These are phyloP conservation scores for Podila verticillata DNA, from an alignment of 192 early-diverging fungal species.

Conservation along the genomic window DNA sequence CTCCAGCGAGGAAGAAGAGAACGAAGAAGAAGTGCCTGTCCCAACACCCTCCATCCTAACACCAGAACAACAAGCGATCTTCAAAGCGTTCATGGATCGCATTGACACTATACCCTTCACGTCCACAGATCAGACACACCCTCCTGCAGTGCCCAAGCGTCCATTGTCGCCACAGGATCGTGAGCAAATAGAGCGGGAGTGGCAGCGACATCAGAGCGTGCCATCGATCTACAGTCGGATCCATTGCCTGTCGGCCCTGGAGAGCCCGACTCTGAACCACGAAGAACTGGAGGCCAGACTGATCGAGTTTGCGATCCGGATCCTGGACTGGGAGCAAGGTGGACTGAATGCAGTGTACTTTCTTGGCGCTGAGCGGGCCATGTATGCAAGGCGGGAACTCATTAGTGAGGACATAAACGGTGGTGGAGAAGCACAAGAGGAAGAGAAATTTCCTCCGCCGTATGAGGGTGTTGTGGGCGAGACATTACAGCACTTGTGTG, in stretches of 20 bases:
- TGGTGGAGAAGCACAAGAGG: not conserved
- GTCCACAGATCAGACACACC: conserved; percentile 11
- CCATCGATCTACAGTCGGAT: conserved; percentile 38
- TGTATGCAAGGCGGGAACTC: not conserved
- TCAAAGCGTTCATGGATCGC: conserved; percentile 19
- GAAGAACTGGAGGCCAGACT: conserved; percentile 15
- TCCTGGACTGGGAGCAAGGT: conserved; percentile 46
- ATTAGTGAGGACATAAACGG: not conserved
- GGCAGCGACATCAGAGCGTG: conserved; percentile 10
- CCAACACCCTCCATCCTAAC: not conserved
- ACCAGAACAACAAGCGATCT: conserved; percentile 14
- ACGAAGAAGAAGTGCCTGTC: not conserved
- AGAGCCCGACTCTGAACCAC: conserved; percentile 4
- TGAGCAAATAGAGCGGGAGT: not conserved
- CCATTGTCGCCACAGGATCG: not conserved
- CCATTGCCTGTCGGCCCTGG: conserved; percentile 21
- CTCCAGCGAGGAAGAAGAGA: not conserved
- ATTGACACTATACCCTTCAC: conserved; percentile 28
- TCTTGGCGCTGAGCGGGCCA: conserved; percentile 20
- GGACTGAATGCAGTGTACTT: conserved; percentile 33
- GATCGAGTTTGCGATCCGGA: conserved; percentile 46
- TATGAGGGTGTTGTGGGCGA: conserved; percentile 33
- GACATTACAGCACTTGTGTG: conserved; percentile 24
- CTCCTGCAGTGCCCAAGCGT: not conserved
- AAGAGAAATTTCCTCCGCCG: not conserved